Conservation (phyloP, 768 basidiomycete genomes). For the Lactifluus volemus region DNA sequence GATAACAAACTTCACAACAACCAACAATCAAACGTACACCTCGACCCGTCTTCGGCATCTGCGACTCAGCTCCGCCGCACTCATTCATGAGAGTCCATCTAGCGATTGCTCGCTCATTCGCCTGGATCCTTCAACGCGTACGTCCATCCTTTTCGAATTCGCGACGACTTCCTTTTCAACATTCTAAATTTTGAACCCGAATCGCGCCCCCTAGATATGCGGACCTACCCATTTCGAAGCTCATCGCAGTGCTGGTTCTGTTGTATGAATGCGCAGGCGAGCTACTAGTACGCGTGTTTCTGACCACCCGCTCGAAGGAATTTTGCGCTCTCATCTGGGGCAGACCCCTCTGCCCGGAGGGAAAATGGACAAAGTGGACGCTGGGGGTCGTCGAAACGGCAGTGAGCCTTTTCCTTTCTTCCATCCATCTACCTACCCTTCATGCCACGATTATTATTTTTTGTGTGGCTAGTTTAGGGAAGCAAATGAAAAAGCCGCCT, state of each 20-base stretch:
- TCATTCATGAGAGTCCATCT: no score
- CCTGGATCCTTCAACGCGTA: no score
- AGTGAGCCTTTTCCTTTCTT: no score
- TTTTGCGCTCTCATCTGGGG: slow-evolving; percentile 68
- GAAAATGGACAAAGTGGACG: slow-evolving; percentile 60
- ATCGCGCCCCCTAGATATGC: not conserved
- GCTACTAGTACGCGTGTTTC: slow-evolving; percentile 58
- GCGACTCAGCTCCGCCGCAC: no score
- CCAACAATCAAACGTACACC: no score
- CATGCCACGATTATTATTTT: no score
- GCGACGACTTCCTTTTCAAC: no score
- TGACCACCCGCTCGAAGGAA: slow-evolving; percentile 78
- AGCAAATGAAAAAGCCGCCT: slow-evolving; percentile 58
- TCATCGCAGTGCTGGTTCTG: slow-evolving; percentile 72
- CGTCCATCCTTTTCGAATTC: no score
- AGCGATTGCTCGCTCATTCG: no score
- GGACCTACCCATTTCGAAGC: slow-evolving; percentile 31
- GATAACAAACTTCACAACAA: no score
- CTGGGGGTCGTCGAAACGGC: slow-evolving; percentile 60
- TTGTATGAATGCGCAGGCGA: slow-evolving; percentile 56
- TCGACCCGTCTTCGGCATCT: no score
- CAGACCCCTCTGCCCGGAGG: slow-evolving; percentile 83
- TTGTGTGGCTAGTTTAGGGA: slow-evolving; percentile 37
- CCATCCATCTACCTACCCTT: no score
- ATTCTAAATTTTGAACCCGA: not conserved